phyloP scores from a whole-genome alignment of 2,329 filamentous ascomycete species.

The Fusarium brachygibbosum region DNA sequence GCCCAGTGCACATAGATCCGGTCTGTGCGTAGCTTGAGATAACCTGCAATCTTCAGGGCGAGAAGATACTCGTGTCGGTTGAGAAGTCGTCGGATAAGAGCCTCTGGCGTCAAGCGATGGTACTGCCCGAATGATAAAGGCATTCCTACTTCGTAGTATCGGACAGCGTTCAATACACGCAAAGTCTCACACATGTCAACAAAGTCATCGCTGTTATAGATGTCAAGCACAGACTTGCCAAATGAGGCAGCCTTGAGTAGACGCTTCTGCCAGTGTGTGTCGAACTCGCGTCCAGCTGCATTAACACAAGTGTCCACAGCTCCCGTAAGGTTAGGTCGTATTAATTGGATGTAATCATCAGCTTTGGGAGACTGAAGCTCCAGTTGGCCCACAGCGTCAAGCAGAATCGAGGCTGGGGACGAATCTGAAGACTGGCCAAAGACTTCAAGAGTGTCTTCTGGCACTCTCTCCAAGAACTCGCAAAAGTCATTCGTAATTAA shows the following conservation, averaged over 20 bases:
- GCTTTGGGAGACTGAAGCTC: slow-evolving; percentile 96
- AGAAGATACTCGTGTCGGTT: slow-evolving; percentile 93
- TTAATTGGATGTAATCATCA: slow-evolving; percentile 97
- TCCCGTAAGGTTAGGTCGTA: slow-evolving; percentile 86
- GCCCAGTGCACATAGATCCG: slow-evolving; percentile 98
- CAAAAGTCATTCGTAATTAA: slow-evolving; percentile 94
- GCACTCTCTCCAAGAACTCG: slow-evolving; percentile 96
- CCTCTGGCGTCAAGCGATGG: slow-evolving; percentile 88
- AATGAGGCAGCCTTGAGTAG: slow-evolving; percentile 97
- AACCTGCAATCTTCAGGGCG: slow-evolving; percentile 88
- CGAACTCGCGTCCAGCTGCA: slow-evolving; percentile 93
- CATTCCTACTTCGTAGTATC: slow-evolving; percentile 91
- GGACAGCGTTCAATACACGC: slow-evolving; percentile 90
- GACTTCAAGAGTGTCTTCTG: slow-evolving; percentile 86
- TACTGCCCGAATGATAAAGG: slow-evolving; percentile 96
- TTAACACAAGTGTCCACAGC: slow-evolving; percentile 95
- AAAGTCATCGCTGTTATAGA: slow-evolving; percentile 98
- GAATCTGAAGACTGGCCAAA: slow-evolving; percentile 91
- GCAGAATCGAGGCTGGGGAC: slow-evolving; percentile 88
- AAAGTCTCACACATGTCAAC: slow-evolving; percentile 98
- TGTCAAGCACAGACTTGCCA: slow-evolving; percentile 95
- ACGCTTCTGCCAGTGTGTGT: slow-evolving; percentile 92
- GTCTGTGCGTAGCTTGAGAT: slow-evolving; percentile 86
- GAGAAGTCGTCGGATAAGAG: slow-evolving; percentile 85
- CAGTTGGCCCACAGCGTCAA: slow-evolving; percentile 91